These are phyloP conservation scores for Melaleuca alternifolia DNA, from an alignment of 345 rosid genomes.

Conservation along the genomic window DNA sequence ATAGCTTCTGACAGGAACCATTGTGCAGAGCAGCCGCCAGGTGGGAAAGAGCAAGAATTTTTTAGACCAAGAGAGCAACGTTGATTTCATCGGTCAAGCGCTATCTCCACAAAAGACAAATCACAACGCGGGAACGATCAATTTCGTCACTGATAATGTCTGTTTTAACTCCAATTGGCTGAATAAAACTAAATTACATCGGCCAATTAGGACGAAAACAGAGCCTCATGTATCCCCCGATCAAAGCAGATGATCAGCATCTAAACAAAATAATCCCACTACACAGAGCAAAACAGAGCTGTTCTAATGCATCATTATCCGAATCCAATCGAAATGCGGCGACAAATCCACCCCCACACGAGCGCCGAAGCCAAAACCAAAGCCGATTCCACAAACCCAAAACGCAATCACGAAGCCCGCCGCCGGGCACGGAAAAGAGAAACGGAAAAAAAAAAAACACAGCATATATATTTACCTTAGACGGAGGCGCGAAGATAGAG, in stretches of 20 bases:
- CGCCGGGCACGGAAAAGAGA: not conserved
- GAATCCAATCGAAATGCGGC: not conserved
- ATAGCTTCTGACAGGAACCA: not conserved
- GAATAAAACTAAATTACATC: not conserved
- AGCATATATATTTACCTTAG: slow-evolving; percentile 23
- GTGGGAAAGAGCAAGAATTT: not conserved
- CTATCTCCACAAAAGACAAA: not conserved
- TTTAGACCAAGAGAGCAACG: not conserved
- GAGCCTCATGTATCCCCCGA: not conserved
- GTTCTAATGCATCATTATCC: not conserved
- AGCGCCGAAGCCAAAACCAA: not conserved
- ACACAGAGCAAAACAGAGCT: not conserved
- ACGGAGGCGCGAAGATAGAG: slow-evolving; percentile 50
- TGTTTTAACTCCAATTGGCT: not conserved
- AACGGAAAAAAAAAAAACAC: not conserved
- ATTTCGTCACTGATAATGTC: not conserved
- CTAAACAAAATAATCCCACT: not conserved
- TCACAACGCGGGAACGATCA: not conserved
- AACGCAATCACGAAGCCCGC: not conserved
- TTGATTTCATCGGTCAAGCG: not conserved
- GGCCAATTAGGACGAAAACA: not conserved
- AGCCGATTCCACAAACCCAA: not conserved
- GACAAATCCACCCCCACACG: not conserved
- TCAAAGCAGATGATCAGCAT: not conserved
- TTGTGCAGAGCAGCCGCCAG: not conserved